Evolutionary conservation across 1,284 basidiomycete species (phyloP).

Genomic region (Mycena citricolor): DNA sequence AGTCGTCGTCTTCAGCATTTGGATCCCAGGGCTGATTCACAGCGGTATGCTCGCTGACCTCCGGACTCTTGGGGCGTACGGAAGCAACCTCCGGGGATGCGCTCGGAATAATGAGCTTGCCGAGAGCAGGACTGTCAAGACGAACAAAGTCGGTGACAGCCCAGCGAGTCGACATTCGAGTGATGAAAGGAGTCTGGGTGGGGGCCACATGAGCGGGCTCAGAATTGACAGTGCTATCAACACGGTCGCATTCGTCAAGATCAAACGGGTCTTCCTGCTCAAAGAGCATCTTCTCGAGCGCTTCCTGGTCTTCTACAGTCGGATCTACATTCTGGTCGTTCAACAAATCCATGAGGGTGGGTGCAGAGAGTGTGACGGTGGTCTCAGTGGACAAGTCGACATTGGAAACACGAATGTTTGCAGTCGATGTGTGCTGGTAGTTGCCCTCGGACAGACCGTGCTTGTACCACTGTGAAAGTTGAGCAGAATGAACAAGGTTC

Average conservation of each 20-base stretch:
- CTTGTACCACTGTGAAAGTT: conserved; percentile 10
- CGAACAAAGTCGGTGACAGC: conserved; percentile 6
- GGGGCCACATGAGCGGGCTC: background rate
- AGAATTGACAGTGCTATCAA: background rate
- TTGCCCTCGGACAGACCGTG: conserved; percentile 9
- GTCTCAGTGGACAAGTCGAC: conserved; percentile 5
- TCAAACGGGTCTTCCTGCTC: conserved; percentile 10
- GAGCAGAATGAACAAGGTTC: conserved; percentile 19
- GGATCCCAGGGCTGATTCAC: too few relatives aligned
- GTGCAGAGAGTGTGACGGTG: conserved; percentile 5
- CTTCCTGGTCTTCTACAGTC: conserved; percentile 5
- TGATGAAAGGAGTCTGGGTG: background rate
- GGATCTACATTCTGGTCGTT: conserved; percentile 10
- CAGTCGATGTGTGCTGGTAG: conserved; percentile 9
- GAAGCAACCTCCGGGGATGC: too few relatives aligned
- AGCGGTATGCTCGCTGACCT: too few relatives aligned
- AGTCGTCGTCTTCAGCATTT: too few relatives aligned
- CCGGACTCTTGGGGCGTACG: too few relatives aligned
- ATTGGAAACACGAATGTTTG: conserved; percentile 11
- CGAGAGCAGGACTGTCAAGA: conserved; percentile 1
- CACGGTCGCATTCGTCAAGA: conserved; percentile 7
- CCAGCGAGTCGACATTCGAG: conserved; percentile 2
- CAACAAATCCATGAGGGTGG: conserved; percentile 3
- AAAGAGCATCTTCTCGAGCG: conserved; percentile 2
- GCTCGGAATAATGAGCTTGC: conserved; percentile 1